A percentile compares a stretch with the other conserved stretches of the same genome.
Evolutionary conservation across 2,329 filamentous ascomycete species (phyloP).

Genomic region (Cercospora canescens): DNA sequence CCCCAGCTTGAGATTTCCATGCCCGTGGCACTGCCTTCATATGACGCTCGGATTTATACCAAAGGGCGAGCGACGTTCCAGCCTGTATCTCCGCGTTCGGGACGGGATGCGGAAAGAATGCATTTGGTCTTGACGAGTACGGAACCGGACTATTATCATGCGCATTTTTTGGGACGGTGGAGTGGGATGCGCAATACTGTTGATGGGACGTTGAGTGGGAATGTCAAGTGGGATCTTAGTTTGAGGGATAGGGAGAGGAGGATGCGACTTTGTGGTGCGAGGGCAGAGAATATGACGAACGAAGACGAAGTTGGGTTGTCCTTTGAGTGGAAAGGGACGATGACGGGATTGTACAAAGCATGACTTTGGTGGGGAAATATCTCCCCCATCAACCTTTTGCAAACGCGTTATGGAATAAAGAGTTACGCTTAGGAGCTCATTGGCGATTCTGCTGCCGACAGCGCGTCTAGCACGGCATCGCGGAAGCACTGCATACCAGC

Average conservation of each 20-base stretch:
- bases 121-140: constrained; percentile 3
- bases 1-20: constrained; percentile 10
- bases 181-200: not conserved
- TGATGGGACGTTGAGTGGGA: not conserved
- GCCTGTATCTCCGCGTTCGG: not conserved
- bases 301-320: not conserved
- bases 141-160: constrained; percentile 7
- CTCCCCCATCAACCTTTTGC: too few relatives aligned
- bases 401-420: not conserved
- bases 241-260: not conserved
- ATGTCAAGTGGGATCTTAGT: not conserved
- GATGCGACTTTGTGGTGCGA: constrained; percentile 4
- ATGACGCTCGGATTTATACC: constrained; percentile 17
- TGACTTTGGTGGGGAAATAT: not conserved
- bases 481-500: constrained; percentile 14
- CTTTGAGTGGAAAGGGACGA: constrained; percentile 3
- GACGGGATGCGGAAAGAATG: not conserved
- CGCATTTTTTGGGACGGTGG: constrained; percentile 7
- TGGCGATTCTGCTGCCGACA: not conserved
- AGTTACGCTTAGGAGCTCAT: not conserved
- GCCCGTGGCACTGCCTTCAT: constrained; percentile 18
- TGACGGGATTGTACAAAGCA: constrained; percentile 1
- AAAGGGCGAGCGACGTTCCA: constrained; percentile 15
- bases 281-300: not conserved
- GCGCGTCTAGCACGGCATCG: not conserved